Base-by-base conservation (phyloP, 2,329 filamentous ascomycete species). In the Talaromyces sp. region DNA sequence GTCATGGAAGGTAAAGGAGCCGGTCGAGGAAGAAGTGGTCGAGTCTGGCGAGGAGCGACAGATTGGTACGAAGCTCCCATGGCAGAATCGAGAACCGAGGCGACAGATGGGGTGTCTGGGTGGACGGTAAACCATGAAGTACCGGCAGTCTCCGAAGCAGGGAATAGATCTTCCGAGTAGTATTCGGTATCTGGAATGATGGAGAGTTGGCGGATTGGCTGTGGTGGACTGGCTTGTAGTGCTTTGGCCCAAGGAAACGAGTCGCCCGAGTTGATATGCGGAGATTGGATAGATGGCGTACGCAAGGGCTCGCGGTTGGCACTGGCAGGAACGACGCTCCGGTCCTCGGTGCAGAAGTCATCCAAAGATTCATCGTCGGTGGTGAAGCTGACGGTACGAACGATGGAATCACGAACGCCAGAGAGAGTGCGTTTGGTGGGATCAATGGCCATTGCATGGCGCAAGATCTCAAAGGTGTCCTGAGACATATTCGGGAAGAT, bases 401-500 rank as follows among this genome's bases (percentile, higher is more conserved):
- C 78, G 36, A 99, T 85, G 58, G 91, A 90, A 57, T 91, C 85
- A 67, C 91, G 91, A 63, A 92, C 87, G 63, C 86, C 90, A 33
- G 84, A 80, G 55, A 99, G 81, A 36, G 93, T 96, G 60, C 95
- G 90, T 82, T 92, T 96, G 75, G 84, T 85, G 11, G 95, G 95
- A 72, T 99, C 93, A 68, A 99, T 80, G 69, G 91, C 91, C 85
- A 99, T 86, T 75, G 91, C 96, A 77, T 96, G 85, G 58, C 88
- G 87, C 76, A 99, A 87, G 67, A 99, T 91, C 76, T 97, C 92
- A 71, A 91, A 99, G 0, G 95, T 97, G 76, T 99, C 95, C 75
- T 96, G 92, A 56, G 93, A 98, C 93, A 99, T 96, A 76, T 91
- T 93, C 44, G 95, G 93, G 77, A 99, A 99, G 70, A 98, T 91